phyloP scores from a whole-genome alignment of 192 early-diverging fungal species.

The Coemansia sp. region DNA sequence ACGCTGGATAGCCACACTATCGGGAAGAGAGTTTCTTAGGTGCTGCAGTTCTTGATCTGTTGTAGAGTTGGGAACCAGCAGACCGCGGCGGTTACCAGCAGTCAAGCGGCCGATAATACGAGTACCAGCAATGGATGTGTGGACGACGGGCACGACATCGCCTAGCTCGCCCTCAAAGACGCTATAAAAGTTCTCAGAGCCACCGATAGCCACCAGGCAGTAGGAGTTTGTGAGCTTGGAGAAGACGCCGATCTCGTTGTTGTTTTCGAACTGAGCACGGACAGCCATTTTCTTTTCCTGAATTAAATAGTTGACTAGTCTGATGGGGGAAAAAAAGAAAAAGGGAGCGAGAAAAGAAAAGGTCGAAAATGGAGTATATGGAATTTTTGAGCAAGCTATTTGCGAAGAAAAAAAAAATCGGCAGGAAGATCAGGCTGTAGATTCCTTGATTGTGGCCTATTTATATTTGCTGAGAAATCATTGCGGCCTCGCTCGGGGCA shows the following conservation, averaged over 20 bases:
- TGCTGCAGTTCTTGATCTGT: constrained; percentile 99
- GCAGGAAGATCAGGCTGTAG: not conserved
- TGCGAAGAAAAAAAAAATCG: constrained; percentile 6
- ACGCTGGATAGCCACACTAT: constrained; percentile 90
- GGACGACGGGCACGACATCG: constrained; percentile 95
- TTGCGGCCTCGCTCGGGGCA: not conserved
- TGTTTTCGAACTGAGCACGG: constrained; percentile 98
- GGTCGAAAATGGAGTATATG: not conserved
- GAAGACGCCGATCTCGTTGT: constrained; percentile 99
- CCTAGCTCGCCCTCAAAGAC: constrained; percentile 91
- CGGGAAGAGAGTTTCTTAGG: constrained; percentile 93
- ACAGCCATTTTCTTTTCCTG: constrained; percentile 36
- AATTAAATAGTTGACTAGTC: constrained; percentile 1
- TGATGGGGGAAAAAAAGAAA: constrained; percentile 5
- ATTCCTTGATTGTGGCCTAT: not conserved
- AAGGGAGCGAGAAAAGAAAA: constrained; percentile 8
- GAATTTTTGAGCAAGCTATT: too few relatives aligned
- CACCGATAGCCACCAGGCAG: constrained; percentile 95
- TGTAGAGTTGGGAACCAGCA: constrained; percentile 93
- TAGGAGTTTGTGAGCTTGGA: constrained; percentile 97
- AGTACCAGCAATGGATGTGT: constrained; percentile 96
- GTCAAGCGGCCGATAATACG: constrained; percentile 96
- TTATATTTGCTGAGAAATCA: not conserved
- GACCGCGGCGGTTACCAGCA: constrained; percentile 91
- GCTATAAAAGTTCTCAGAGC: constrained; percentile 98